Evolutionary conservation across 345 rosid genomes (phyloP).

Genomic region (Leavenworthia alabamica): DNA sequence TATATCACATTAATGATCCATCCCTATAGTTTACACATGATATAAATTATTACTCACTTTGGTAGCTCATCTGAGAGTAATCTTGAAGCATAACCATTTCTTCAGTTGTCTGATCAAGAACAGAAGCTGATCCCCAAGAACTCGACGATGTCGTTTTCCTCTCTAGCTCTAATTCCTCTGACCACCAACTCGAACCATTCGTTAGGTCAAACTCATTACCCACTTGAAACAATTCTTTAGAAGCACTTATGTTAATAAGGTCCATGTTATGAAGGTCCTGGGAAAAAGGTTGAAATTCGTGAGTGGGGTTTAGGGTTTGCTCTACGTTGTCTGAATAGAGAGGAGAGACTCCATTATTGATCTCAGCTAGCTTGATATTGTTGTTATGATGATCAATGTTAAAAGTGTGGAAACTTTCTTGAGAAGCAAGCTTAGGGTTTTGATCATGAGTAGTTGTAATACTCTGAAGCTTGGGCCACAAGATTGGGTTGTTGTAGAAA

Average conservation of each 20-base stretch:
- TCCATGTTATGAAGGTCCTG: constrained; percentile 28
- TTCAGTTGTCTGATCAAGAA: constrained; percentile 36
- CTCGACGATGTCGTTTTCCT: constrained; percentile 48
- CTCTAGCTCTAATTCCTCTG: constrained; percentile 45
- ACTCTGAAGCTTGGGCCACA: constrained; percentile 66
- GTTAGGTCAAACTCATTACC: constrained; percentile 49
- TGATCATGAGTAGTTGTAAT: constrained; percentile 11
- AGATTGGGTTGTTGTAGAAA: constrained; percentile 52
- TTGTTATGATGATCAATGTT: constrained; percentile 14
- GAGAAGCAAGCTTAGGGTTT: constrained; percentile 21
- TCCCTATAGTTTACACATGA: constrained; percentile 23
- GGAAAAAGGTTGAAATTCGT: constrained; percentile 22
- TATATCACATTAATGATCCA: constrained; percentile 18
- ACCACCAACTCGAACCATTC: constrained; percentile 63
- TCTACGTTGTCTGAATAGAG: constrained; percentile 23
- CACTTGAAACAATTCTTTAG: constrained; percentile 35
- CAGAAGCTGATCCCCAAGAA: constrained; percentile 61
- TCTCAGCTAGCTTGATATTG: constrained; percentile 12
- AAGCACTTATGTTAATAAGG: constrained; percentile 17
- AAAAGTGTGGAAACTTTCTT: constrained; percentile 21
- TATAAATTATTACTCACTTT: constrained; percentile 34
- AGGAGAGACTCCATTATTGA: constrained; percentile 26
- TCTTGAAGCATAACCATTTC: constrained; percentile 51
- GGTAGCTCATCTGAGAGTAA: constrained; percentile 44
- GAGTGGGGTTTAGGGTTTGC: constrained; percentile 21